phyloP scores from a whole-genome alignment of 108 stramenopile genomes.

The Fragilariopsis cylindrus region DNA sequence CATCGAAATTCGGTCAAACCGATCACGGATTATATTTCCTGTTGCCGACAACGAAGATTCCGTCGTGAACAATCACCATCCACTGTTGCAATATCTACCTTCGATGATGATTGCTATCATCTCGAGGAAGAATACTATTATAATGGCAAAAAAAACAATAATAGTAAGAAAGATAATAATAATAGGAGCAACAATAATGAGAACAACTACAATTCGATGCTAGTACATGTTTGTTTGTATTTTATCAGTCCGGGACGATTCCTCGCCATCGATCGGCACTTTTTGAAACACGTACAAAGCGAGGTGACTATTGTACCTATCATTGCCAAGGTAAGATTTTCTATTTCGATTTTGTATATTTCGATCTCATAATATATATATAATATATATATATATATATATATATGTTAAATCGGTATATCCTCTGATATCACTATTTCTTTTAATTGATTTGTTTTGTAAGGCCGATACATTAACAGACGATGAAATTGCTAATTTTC shows the following conservation, averaged over 20 bases:
- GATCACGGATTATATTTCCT: conserved; percentile 24
- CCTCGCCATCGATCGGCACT: conserved; percentile 32
- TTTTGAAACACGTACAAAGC: conserved; percentile 32
- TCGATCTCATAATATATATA: too few species aligned
- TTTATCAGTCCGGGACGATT: conserved; percentile 40
- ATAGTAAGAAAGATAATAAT: too few species aligned
- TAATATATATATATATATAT: too few species aligned
- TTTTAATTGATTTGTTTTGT: too few species aligned
- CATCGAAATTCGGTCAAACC: conserved; percentile 29
- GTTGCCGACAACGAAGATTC: conserved; percentile 12
- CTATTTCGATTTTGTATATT: too few species aligned
- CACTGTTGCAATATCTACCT: neutral
- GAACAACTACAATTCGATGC: neutral
- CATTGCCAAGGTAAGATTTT: conserved; percentile 26
- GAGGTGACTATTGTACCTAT: conserved; percentile 33
- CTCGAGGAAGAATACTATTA: neutral
- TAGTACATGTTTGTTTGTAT: conserved; percentile 36
- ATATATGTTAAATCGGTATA: too few species aligned
- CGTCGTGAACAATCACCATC: conserved; percentile 10
- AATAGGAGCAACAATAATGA: too few species aligned
- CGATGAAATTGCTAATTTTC: conserved; percentile 22
- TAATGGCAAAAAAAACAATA: neutral
- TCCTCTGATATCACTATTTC: too few species aligned
- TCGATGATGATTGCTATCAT: neutral
- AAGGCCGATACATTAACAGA: conserved; percentile 40